A percentile compares a stretch with the other conserved stretches of the same genome.
Evolutionary conservation across 108 stramenopile genomes (phyloP).

Genomic region (Conticribra guillardii): DNA sequence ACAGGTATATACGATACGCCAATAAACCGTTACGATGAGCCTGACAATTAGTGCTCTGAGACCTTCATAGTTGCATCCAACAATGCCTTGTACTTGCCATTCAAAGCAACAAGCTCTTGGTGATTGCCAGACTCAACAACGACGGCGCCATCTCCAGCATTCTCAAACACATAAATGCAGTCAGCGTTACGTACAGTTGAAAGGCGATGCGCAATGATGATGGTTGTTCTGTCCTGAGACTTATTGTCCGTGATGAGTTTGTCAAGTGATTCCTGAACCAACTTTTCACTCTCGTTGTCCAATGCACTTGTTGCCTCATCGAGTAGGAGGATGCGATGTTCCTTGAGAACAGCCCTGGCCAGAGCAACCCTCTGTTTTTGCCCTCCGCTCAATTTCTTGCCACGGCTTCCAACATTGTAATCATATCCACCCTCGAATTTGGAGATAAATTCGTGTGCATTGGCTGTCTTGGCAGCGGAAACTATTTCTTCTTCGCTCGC

Average conservation of each 20-base stretch:
- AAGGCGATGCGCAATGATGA: slow-evolving; percentile 81
- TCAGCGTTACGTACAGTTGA: slow-evolving; percentile 67
- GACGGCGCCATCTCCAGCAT: slow-evolving; percentile 50
- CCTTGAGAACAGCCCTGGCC: slow-evolving; percentile 38
- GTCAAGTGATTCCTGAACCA: slow-evolving; percentile 46
- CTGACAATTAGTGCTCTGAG: slow-evolving; percentile 16
- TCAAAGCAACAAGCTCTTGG: slow-evolving; percentile 65
- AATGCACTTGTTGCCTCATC: slow-evolving; percentile 64
- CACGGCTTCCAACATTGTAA: slow-evolving; percentile 60
- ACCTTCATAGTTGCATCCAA: slow-evolving; percentile 20
- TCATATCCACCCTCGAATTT: slow-evolving; percentile 56
- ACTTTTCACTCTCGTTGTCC: slow-evolving; percentile 44
- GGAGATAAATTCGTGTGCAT: slow-evolving; percentile 71
- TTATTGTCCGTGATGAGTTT: neutral
- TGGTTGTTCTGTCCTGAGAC: slow-evolving; percentile 65
- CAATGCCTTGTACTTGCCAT: slow-evolving; percentile 29
- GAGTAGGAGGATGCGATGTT: slow-evolving; percentile 7
- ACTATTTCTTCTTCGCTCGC: slow-evolving; percentile 48
- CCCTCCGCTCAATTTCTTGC: slow-evolving; percentile 59
- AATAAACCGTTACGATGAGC: too few species aligned
- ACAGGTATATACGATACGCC: too few species aligned
- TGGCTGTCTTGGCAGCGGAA: slow-evolving; percentile 49
- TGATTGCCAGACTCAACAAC: slow-evolving; percentile 92
- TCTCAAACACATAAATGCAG: slow-evolving; percentile 72
- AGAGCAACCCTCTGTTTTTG: slow-evolving; percentile 86